Percentiles rank a stretch among this genome's conserved stretches.
phyloP scores from a whole-genome alignment of 495 filamentous ascomycete species.

The Talaromyces adpressus region DNA sequence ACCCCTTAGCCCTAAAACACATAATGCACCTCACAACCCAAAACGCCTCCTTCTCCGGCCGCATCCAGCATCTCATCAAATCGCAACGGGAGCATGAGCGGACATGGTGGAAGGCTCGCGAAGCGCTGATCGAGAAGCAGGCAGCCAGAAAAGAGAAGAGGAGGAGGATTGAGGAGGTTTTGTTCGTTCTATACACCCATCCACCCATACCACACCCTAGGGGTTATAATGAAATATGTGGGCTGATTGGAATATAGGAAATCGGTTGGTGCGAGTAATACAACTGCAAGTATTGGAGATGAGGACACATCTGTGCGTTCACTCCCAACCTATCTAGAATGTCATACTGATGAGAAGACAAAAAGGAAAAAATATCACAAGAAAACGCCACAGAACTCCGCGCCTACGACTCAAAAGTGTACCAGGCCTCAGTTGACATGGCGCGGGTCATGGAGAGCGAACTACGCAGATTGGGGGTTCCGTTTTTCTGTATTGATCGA shows the following conservation, averaged over 20 bases:
- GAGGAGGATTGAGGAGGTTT: slow-evolving; percentile 45
- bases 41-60: slow-evolving; percentile 31
- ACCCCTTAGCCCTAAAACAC: slow-evolving; percentile 54
- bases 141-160: slow-evolving; percentile 38
- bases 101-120: slow-evolving; percentile 53
- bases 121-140: slow-evolving; percentile 46
- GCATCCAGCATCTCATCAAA: slow-evolving; percentile 49
- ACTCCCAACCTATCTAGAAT: neutral
- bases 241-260: slow-evolving; percentile 21
- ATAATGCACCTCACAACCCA: slow-evolving; percentile 51
- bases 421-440: slow-evolving; percentile 53
- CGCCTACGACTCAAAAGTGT: slow-evolving; percentile 54
- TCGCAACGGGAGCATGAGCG: slow-evolving; percentile 58
- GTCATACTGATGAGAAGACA: too few relatives aligned
- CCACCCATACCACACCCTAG: too few relatives aligned
- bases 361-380: slow-evolving; percentile 14
- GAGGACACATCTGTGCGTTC: neutral
- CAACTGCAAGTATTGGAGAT: slow-evolving; percentile 13
- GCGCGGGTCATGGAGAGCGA: slow-evolving; percentile 46
- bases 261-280: slow-evolving; percentile 26
- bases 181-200: slow-evolving; percentile 19
- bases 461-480: slow-evolving; percentile 51
- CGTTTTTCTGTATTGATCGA: slow-evolving; percentile 54
- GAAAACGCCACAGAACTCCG: slow-evolving; percentile 48
- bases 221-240: neutral